Evolutionary conservation across 2,329 filamentous ascomycete genomes (phyloP).

Genomic region (Fusarium tanahbumbuense): DNA sequence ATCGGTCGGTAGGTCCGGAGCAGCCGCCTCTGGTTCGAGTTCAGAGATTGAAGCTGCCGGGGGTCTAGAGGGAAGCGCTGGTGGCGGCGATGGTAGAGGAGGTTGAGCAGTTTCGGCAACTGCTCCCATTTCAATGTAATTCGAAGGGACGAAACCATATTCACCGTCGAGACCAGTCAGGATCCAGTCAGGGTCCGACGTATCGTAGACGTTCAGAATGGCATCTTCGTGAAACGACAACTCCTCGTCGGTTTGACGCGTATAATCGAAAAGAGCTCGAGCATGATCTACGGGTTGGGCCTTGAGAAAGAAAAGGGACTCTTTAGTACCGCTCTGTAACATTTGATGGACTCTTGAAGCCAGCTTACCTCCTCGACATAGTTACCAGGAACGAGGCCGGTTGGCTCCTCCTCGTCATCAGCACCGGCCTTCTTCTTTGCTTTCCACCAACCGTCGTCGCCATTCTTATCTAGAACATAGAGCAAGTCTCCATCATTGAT

Average conservation of each 20-base stretch:
- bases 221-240: conserved; percentile 94
- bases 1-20: conserved; percentile 50
- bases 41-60: conserved; percentile 47
- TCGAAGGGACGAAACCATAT: conserved; percentile 93
- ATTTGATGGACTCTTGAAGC: not conserved
- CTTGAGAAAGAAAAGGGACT: conserved; percentile 45
- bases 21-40: conserved; percentile 28
- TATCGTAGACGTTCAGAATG: conserved; percentile 85
- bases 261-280: conserved; percentile 97
- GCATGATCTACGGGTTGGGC: conserved; percentile 76
- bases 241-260: conserved; percentile 96
- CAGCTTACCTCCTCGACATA: conserved; percentile 86
- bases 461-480: conserved; percentile 86
- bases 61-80: conserved; percentile 59
- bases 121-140: conserved; percentile 85
- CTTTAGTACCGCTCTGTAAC: conserved; percentile 5
- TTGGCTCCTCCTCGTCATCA: conserved; percentile 90
- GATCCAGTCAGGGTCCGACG: conserved; percentile 95
- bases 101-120: conserved; percentile 57
- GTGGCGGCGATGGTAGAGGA: conserved; percentile 52
- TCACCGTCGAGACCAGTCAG: conserved; percentile 86
- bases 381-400: conserved; percentile 91
- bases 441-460: conserved; percentile 90
- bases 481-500: conserved; percentile 89
- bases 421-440: conserved; percentile 88